Evolutionary conservation across 2,329 filamentous ascomycete genomes (phyloP).

Genomic region (Ophiocordyceps camponoti-rufipedis): DNA sequence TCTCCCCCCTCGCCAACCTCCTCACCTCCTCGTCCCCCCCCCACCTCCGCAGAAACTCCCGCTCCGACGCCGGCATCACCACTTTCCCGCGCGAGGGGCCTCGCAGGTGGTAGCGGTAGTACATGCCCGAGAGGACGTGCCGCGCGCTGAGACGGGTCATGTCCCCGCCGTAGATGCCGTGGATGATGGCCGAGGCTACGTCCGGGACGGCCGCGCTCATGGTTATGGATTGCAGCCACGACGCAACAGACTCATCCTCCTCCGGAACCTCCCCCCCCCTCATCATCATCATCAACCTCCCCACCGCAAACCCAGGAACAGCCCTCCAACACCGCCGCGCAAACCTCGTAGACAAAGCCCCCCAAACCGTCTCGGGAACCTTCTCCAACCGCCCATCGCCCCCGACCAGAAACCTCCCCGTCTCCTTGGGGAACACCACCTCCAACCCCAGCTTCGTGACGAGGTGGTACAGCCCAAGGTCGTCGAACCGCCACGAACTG

Average conservation of each 20-base stretch:
- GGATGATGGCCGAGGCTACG: slow-evolving; percentile 58
- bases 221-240: slow-evolving; percentile 16
- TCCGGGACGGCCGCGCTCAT: slow-evolving; percentile 30
- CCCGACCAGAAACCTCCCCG: too few relatives aligned
- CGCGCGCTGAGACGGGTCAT: slow-evolving; percentile 62
- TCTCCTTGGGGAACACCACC: slow-evolving; percentile 4
- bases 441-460: slow-evolving; percentile 52
- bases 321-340: slow-evolving; percentile 13
- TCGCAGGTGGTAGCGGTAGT: slow-evolving; percentile 13
- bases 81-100: background rate
- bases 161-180: slow-evolving; percentile 88
- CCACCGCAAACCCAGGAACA: slow-evolving; percentile 9
- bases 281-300: slow-evolving; percentile 3
- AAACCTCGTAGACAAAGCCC: slow-evolving; percentile 8
- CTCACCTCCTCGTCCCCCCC: slow-evolving; percentile 11
- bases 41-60: slow-evolving; percentile 10
- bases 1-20: slow-evolving; percentile 12
- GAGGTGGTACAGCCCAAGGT: slow-evolving; percentile 50
- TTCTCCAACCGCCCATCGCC: too few relatives aligned
- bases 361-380: too few relatives aligned
- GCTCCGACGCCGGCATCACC: slow-evolving; percentile 10
- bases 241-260: slow-evolving; percentile 16
- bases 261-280: slow-evolving; percentile 5
- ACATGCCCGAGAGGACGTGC: slow-evolving; percentile 25
- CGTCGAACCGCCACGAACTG: slow-evolving; percentile 29